Evolutionary conservation across 2,329 filamentous ascomycete species (phyloP), one percentile per base, ranked within the genome.

Genomic region (Hyphodiscus sp.): DNA sequence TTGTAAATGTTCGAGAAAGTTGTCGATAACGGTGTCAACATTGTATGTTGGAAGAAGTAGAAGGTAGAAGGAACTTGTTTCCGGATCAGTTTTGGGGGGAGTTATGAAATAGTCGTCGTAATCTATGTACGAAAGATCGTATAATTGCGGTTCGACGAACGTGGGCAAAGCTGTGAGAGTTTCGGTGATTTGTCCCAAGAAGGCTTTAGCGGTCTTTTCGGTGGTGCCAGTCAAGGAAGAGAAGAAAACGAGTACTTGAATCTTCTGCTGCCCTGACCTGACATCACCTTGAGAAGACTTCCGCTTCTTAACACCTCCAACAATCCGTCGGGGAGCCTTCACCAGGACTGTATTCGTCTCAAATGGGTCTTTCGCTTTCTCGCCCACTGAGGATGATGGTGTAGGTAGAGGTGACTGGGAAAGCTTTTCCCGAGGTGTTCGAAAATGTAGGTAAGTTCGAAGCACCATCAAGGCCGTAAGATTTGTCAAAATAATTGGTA

Each of bases 81-180:
- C 67, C 6, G 66, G 64, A 15, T 70, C 71, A n/a, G 73, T 66
- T 67, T 87, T 87, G 0, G 91, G 90, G 0, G 84, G 81, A 2
- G 78, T 80, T 54, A 95, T 83, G 67, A 97, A 97, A 70, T 87
- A 96, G 66, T 96, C 91, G 64, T 99, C 92, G 63, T 92, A 89
- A 63, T 97, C 92, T 50, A 95, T 80, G 57, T 96, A 85, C 2
- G 91, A 85, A 23, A 97, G 73, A 65, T 97, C 90, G 53, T 87
- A 75, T 11, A 90, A 70, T 64, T 87, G 76, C 1, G 89, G 84
- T 41, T 80, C 72, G 0, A 77, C 66, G 58, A 79, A 80, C 6
- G 65, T 63, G 26, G 69, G 70, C 11, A 54, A 52, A 8, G 55
- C 52, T 30, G 50, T 64, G 63, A 71, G 58, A 45, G 58, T 64